These are phyloP conservation scores for Brachypodium distachyon DNA, from an alignment of 202 grass and related monocot species.

Conservation along the genomic window DNA sequence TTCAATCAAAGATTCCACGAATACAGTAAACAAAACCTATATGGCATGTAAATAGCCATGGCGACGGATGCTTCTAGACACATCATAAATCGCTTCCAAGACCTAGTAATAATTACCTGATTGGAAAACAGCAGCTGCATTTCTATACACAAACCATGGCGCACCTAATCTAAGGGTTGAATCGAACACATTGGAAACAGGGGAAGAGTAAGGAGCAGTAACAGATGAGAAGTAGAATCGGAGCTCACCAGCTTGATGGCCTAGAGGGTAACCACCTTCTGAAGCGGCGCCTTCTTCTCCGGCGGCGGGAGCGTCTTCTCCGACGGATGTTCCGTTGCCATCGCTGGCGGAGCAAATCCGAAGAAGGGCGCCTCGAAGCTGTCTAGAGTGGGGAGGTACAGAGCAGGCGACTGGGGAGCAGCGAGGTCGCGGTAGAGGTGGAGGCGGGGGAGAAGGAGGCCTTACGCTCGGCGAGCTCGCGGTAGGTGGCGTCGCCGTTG, in stretches of 20 bases:
- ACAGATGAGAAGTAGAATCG: background rate
- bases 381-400: no score
- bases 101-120: background rate
- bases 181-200: background rate
- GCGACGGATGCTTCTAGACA: background rate
- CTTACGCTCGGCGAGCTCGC: no score
- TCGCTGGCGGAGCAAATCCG: slow-evolving; percentile 36
- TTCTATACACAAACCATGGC: background rate
- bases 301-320: background rate
- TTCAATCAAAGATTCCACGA: background rate
- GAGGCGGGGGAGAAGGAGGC: no score
- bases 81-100: background rate
- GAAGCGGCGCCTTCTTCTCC: slow-evolving; percentile 35
- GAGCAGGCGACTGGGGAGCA: no score
- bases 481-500: no score
- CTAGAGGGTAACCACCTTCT: slow-evolving; percentile 64
- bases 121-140: background rate
- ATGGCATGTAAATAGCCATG: background rate
- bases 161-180: background rate
- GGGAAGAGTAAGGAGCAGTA: background rate
- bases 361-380: no score
- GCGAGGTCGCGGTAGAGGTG: no score
- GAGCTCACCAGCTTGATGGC: slow-evolving; percentile 56
- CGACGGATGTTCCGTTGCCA: background rate
- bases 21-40: background rate